These are phyloP conservation scores for Pestalotiopsis sp. DNA, from an alignment of 2,329 filamentous ascomycete genomes.

Conservation along the genomic window DNA sequence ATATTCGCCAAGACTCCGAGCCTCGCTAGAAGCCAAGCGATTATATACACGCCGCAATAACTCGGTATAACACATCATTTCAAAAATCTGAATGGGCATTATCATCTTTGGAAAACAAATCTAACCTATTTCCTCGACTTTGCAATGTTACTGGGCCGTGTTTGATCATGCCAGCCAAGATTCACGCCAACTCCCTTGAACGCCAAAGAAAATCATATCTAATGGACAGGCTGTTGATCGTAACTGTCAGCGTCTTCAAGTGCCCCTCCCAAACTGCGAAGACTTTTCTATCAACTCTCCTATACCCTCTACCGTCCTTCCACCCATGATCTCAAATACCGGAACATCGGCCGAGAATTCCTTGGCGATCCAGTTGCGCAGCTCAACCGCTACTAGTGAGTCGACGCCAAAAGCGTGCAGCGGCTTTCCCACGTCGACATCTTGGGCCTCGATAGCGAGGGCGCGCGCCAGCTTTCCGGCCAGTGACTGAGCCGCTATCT, in stretches of 20 bases:
- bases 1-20: no score
- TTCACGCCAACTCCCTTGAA: background rate
- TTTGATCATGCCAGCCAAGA: background rate
- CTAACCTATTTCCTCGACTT: background rate
- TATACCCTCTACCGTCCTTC: background rate
- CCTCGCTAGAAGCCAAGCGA: background rate
- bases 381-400: conserved; percentile 30
- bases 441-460: conserved; percentile 17
- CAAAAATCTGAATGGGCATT: no score
- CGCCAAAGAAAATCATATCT: background rate
- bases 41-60: background rate
- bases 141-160: background rate
- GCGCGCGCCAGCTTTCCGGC: conserved; percentile 18
- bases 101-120: background rate
- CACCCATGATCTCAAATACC: conserved; percentile 8
- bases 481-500: conserved; percentile 15
- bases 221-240: background rate
- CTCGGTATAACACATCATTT: no score
- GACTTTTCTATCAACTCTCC: background rate
- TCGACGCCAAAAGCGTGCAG: conserved; percentile 29
- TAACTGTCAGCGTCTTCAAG: background rate
- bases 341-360: background rate
- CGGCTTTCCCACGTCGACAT: conserved; percentile 22
- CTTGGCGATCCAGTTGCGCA: conserved; percentile 28
- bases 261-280: background rate